Base-by-base conservation (phyloP, 345 rosid species). In the Salix caprea region DNA sequence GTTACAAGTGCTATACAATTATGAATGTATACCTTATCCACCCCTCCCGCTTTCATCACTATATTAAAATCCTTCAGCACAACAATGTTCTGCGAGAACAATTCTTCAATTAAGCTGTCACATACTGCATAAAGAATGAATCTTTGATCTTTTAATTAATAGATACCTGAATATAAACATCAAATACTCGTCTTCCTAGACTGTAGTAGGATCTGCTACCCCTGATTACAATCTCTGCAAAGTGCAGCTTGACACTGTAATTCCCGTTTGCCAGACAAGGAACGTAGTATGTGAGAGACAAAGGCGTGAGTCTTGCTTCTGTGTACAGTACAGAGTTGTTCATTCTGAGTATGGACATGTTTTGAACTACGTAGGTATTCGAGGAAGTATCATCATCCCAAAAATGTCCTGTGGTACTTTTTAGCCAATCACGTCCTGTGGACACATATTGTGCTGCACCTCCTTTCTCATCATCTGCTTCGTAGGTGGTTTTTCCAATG, bases 101-200 rank as follows among this genome's bases (percentile, higher is more conserved):
- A n/a, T 10, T 21, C 37, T 40, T 67, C 3, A 39, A 39, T 9
- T 9, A 39, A 9, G 42, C 3, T 39, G 3, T 9, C 42, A 9
- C 42, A 9, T 2, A 9, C 1, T 39, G 3, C 42, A 39, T 67
- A 42, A n/a, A 26, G 69, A 67, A 21, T 77, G 40, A 19, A 23
- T 4, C 2, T 5, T n/a, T 19, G 14, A n/a, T 72, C 48, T 72
- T 36, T 30, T 8, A 39, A 39, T 39, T 8, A 39, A 39, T 39
- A 9, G 15, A 60, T 12, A 87, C 94, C 94, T 89, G 90, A 78
- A 90, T 58, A 82, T 89, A 89, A 79, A 91, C 83, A 78, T 90
- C 85, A 64, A 87, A 88, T 8, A 87, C 2, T 61, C 92, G 92
- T 81, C 88, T 84, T 48, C 94, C 92, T 3, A 90, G 90, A 75